Conservation (phyloP, 1,139 yeast genomes). For the Lodderomyces elongisporus region DNA sequence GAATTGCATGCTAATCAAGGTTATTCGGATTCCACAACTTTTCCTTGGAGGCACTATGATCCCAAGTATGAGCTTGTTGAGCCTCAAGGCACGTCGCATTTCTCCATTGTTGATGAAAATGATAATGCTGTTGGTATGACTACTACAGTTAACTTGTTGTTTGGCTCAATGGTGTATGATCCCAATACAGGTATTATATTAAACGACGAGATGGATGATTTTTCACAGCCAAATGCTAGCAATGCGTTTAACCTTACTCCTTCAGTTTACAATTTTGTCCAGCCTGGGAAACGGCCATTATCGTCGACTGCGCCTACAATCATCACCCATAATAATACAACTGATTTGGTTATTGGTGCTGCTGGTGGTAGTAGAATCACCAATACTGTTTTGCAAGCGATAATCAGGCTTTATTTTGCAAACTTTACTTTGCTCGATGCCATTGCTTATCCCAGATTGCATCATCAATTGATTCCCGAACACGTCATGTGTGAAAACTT, state of each 20-base stretch:
- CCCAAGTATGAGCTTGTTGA: conserved; percentile 73
- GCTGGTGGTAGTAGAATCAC: conserved; percentile 92
- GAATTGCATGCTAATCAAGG: conserved; percentile 40
- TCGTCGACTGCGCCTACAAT: conserved; percentile 81
- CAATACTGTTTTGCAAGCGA: conserved; percentile 80
- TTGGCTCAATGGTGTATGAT: conserved; percentile 82
- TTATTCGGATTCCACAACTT: conserved; percentile 51
- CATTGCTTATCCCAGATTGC: conserved; percentile 74
- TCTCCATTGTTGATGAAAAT: conserved; percentile 66
- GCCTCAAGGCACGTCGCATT: conserved; percentile 87
- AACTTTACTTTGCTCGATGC: conserved; percentile 57
- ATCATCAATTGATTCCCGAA: conserved; percentile 86
- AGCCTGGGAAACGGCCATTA: conserved; percentile 75
- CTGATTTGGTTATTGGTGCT: conserved; percentile 78
- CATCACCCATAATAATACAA: conserved; percentile 40
- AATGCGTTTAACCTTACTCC: conserved; percentile 83
- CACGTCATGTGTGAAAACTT: conserved; percentile 53
- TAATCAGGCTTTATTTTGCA: conserved; percentile 59
- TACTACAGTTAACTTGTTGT: conserved; percentile 80
- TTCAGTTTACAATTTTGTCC: conserved; percentile 70
- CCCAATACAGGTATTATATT: conserved; percentile 74
- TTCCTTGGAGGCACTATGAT: conserved; percentile 65
- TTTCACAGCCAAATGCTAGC: conserved; percentile 62
- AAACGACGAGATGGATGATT: conserved; percentile 95
- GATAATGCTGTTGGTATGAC: conserved; percentile 81